Evolutionary conservation across 2,329 filamentous ascomycete species (phyloP).

Genomic region (Claviceps purpurea): DNA sequence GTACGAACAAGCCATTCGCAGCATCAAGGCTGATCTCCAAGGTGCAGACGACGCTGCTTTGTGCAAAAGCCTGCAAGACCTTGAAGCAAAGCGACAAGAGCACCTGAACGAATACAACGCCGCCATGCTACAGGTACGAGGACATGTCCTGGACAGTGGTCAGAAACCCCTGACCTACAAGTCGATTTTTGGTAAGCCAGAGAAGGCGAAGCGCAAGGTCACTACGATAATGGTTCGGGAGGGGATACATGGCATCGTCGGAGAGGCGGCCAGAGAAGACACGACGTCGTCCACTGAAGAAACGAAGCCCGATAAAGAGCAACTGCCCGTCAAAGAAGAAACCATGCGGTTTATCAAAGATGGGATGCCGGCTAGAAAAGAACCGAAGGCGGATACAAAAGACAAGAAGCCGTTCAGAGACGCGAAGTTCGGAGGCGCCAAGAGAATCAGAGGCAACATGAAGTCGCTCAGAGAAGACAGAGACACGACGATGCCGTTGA

Average conservation of each 20-base stretch:
- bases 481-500: neutral
- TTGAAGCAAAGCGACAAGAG: slow-evolving; percentile 13
- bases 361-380: no score
- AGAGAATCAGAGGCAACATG: no score
- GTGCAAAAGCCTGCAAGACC: slow-evolving; percentile 6
- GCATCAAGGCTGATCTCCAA: slow-evolving; percentile 11
- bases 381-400: no score
- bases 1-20: slow-evolving; percentile 13
- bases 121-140: slow-evolving; percentile 18
- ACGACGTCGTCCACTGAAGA: no score
- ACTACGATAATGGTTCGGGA: neutral
- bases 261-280: no score
- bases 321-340: no score
- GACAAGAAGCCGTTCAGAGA: no score
- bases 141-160: slow-evolving; percentile 12
- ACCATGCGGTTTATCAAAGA: no score
- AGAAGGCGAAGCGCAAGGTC: slow-evolving; percentile 9
- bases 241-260: no score
- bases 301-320: no score
- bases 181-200: slow-evolving; percentile 15
- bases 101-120: slow-evolving; percentile 15
- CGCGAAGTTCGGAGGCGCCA: no score
- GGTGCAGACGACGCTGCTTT: neutral
- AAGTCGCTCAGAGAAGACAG: no score
- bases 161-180: slow-evolving; percentile 17